phyloP scores from a whole-genome alignment of 306 rosid species.

The Dryas drummondii region DNA sequence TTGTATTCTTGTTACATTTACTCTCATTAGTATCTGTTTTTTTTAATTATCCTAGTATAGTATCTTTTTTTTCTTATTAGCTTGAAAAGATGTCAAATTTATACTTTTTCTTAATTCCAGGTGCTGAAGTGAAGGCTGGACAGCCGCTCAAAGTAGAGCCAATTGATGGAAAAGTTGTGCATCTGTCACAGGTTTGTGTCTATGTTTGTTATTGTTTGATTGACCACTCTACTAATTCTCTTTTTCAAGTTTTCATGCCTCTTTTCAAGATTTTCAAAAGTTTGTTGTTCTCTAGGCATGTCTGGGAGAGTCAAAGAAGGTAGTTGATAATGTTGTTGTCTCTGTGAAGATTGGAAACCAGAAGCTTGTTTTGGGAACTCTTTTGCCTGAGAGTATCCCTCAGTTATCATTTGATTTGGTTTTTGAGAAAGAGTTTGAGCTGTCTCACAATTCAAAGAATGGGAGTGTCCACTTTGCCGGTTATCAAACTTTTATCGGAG shows the following conservation, averaged over 20 bases:
- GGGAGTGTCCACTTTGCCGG: constrained; percentile 69
- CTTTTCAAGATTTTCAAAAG: background rate
- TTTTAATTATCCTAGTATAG: no score
- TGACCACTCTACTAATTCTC: background rate
- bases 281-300: constrained; percentile 49
- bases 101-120: constrained; percentile 23
- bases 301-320: constrained; percentile 71
- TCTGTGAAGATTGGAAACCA: constrained; percentile 50
- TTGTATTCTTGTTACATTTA: background rate
- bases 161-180: constrained; percentile 33
- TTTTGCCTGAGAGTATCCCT: constrained; percentile 59
- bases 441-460: constrained; percentile 70
- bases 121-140: constrained; percentile 90
- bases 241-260: background rate
- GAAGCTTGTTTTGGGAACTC: constrained; percentile 73
- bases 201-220: background rate
- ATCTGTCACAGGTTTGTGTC: constrained; percentile 78
- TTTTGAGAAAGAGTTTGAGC: constrained; percentile 77
- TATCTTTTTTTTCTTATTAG: no score
- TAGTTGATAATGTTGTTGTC: constrained; percentile 47
- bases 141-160: constrained; percentile 53
- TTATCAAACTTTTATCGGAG: constrained; percentile 41
- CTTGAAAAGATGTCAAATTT: background rate
- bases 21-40: no score
- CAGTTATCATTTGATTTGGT: constrained; percentile 70